These are phyloP conservation scores for Lathyrus tuberosus DNA, from an alignment of 306 rosid genomes.

Conservation along the genomic window DNA sequence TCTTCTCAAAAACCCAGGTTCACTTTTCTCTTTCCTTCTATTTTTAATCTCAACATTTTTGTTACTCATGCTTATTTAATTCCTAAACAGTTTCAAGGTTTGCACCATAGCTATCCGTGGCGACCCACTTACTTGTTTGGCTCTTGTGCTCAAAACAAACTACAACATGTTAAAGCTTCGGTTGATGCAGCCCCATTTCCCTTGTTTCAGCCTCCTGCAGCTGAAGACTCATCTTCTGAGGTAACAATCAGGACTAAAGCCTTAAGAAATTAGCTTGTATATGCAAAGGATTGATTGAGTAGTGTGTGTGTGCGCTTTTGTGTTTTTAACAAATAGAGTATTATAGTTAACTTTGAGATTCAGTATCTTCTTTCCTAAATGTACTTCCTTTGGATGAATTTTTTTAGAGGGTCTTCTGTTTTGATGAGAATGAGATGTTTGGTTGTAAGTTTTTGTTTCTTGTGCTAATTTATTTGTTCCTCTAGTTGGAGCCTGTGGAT, in stretches of 20 bases:
- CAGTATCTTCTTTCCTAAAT: slow-evolving; percentile 1
- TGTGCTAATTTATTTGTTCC: slow-evolving; percentile 31
- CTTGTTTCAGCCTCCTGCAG: slow-evolving; percentile 55
- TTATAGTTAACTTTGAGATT: slow-evolving; percentile 12
- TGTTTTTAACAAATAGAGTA: slow-evolving; percentile 7
- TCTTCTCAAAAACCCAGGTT: slow-evolving; percentile 69
- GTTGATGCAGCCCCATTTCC: slow-evolving; percentile 63
- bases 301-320: neutral
- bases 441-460: neutral
- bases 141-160: slow-evolving; percentile 40
- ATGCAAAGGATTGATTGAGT: slow-evolving; percentile 8
- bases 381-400: slow-evolving; percentile 9
- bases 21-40: neutral
- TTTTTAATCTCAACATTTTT: neutral
- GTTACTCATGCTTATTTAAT: slow-evolving; percentile 5
- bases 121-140: slow-evolving; percentile 47
- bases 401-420: slow-evolving; percentile 9
- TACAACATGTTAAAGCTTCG: slow-evolving; percentile 59
- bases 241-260: slow-evolving; percentile 41
- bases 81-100: slow-evolving; percentile 54
- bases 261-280: neutral
- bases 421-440: slow-evolving; percentile 6
- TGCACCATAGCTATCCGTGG: slow-evolving; percentile 49
- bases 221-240: slow-evolving; percentile 65
- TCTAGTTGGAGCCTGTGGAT: slow-evolving; percentile 85